A percentile compares a stretch with the other conserved stretches of the same genome.
phyloP scores from a whole-genome alignment of 1,284 basidiomycete genomes.

The Trichosporon ovoides region DNA sequence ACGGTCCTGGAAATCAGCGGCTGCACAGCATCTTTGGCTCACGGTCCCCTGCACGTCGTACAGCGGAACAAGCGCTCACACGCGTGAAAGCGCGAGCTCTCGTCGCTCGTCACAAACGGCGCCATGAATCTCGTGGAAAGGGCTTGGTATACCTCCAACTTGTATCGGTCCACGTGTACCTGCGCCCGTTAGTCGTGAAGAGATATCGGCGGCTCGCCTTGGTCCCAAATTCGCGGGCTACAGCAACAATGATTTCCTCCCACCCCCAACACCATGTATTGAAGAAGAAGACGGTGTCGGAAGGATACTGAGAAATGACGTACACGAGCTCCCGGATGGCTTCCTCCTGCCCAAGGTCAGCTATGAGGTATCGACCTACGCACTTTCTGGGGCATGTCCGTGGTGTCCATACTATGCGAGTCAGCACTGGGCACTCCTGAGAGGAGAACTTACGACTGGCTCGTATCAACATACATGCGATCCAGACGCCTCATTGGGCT shows the following conservation, averaged over 20 bases:
- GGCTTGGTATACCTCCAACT: conserved; percentile 61
- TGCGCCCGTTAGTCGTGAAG: conserved; percentile 33
- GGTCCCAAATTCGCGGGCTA: conserved; percentile 60
- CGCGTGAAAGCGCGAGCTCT: conserved; percentile 73
- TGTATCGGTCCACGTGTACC: conserved; percentile 88
- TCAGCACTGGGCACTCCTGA: neutral
- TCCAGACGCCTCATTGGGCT: conserved; percentile 51
- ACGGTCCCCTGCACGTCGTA: conserved; percentile 32
- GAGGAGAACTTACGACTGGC: conserved; percentile 34
- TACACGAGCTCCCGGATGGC: conserved; percentile 64
- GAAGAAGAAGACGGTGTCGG: conserved; percentile 71
- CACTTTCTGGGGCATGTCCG: conserved; percentile 68
- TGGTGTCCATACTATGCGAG: neutral
- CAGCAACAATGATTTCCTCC: conserved; percentile 72
- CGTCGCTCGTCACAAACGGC: conserved; percentile 59
- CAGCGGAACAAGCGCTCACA: conserved; percentile 80
- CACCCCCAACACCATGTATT: conserved; percentile 93
- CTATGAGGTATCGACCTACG: conserved; percentile 13
- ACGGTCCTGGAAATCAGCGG: conserved; percentile 15
- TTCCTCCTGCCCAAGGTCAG: conserved; percentile 53
- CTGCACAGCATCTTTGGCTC: neutral
- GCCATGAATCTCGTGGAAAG: conserved; percentile 60
- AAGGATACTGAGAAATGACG: conserved; percentile 64
- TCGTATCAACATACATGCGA: conserved; percentile 80
- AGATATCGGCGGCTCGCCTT: conserved; percentile 50